Base-by-base conservation (phyloP, 2,329 filamentous ascomycete species). In the Fusarium fracticaudum region DNA sequence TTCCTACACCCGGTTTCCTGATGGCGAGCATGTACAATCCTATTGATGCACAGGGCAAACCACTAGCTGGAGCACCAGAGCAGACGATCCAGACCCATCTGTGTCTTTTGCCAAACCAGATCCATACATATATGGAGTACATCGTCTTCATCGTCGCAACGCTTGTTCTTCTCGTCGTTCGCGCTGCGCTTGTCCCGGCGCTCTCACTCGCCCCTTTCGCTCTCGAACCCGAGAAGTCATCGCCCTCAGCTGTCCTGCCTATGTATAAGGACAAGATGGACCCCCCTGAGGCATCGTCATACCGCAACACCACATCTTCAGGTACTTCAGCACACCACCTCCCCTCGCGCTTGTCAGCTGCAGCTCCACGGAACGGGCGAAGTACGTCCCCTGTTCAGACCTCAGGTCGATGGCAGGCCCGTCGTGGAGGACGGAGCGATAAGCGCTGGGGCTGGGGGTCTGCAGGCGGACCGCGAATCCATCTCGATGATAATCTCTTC, bases 21-120 rank as follows among this genome's bases (percentile, higher is more conserved):
- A 91, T 98, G 84, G 89, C 95, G 45, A 98, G 94, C 80, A 86
- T 99, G 64, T 98, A 94, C 90, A 98, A 99, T 80, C 96, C 96
- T 0, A 87, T 98, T 62, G 93, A 95, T 76, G 85, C 84, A 59
- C 81, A 84, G 53, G 90, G 87, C 58, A 84, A 85, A 26, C 84
- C 89, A 3, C 74, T 90, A 1, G 81, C 83, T 1, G 82, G 84
- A 11, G 78, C 83, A 12, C 81, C 84, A 3, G 80, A 83, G 63
- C 81, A 82, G 8, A 98, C 96, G 0, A 83, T 98, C 8, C 94
- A 98, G 83, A 96, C 94, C 2, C 94, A 97, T 73, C 89, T 98
- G 6, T 99, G 96, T 80, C 88, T 99, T 5, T 87, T 98, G 14
- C 96, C 96, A 0, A 94, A 96, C 81, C 95, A 98, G 81, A 86